These are phyloP conservation scores for Populus hybrid DNA, from an alignment of 441 rosid genomes.

Conservation along the genomic window DNA sequence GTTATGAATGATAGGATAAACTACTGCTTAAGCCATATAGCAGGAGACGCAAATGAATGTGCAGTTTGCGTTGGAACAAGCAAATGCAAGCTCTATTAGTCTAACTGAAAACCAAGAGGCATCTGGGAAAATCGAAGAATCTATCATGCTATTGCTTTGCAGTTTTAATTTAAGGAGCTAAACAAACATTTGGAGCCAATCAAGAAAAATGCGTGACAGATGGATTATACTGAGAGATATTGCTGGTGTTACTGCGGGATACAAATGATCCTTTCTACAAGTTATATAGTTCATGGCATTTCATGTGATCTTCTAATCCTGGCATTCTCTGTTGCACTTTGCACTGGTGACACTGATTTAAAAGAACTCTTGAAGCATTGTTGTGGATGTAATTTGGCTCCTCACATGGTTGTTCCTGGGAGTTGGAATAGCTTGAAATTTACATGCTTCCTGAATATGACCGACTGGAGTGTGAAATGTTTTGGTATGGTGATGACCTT, in stretches of 20 bases:
- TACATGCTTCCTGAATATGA: not conserved
- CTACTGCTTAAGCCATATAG: constrained; percentile 69
- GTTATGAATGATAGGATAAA: constrained; percentile 76
- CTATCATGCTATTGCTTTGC: not conserved
- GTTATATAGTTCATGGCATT: not conserved
- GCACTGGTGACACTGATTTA: not conserved
- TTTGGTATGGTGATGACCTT: not conserved
- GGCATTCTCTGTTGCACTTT: not conserved
- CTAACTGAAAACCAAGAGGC: not conserved
- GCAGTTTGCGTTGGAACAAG: constrained; percentile 73
- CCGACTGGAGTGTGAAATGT: not conserved
- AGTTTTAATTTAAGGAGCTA: not conserved
- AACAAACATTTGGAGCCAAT: not conserved
- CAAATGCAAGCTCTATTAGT: constrained; percentile 71
- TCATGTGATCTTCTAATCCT: not conserved
- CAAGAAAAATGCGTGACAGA: not conserved
- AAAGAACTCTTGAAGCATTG: not conserved
- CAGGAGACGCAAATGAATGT: constrained; percentile 75
- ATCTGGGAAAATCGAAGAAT: not conserved
- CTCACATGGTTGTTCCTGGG: not conserved
- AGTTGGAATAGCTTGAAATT: not conserved
- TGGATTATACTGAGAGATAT: not conserved
- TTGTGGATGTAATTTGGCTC: not conserved
- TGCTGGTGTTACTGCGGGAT: not conserved
- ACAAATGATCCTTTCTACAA: not conserved